A percentile compares a stretch with the other conserved stretches of the same genome.
phyloP scores from a whole-genome alignment of 352 stramenopile species.

The Phytophthora meadii region DNA sequence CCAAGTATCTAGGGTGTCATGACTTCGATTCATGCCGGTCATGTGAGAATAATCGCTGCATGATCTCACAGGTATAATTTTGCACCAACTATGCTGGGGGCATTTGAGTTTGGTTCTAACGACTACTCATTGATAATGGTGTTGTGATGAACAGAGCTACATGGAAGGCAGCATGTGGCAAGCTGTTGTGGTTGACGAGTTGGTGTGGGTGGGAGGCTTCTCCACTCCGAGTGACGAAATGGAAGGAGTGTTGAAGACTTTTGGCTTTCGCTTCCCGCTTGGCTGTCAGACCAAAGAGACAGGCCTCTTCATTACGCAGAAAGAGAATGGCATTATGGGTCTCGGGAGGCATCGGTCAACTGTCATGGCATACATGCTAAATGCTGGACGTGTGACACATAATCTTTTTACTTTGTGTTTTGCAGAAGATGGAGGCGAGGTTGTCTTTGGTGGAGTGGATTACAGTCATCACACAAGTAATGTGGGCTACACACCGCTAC shows the following conservation, averaged over 20 bases:
- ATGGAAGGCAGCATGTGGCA: conserved; percentile 91
- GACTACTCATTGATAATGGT: background rate
- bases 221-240: conserved; percentile 44
- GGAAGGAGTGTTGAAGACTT: conserved; percentile 62
- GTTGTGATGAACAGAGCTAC: conserved; percentile 58
- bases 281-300: conserved; percentile 87
- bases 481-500: conserved; percentile 73
- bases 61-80: conserved; percentile 71
- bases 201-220: conserved; percentile 83
- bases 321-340: conserved; percentile 92
- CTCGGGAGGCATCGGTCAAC: conserved; percentile 72
- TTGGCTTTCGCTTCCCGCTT: conserved; percentile 77
- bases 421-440: conserved; percentile 58
- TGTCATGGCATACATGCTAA: conserved; percentile 77
- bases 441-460: conserved; percentile 86
- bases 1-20: conserved; percentile 68
- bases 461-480: conserved; percentile 71
- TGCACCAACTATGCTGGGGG: background rate
- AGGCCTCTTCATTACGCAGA: conserved; percentile 86
- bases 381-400: conserved; percentile 54
- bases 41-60: conserved; percentile 72
- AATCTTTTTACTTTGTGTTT: conserved; percentile 90
- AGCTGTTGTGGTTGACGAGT: conserved; percentile 78
- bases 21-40: conserved; percentile 57
- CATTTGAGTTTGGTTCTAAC: background rate